Conservation (phyloP, 2,329 filamentous ascomycete species). For the Trichoderma semiorbis region DNA sequence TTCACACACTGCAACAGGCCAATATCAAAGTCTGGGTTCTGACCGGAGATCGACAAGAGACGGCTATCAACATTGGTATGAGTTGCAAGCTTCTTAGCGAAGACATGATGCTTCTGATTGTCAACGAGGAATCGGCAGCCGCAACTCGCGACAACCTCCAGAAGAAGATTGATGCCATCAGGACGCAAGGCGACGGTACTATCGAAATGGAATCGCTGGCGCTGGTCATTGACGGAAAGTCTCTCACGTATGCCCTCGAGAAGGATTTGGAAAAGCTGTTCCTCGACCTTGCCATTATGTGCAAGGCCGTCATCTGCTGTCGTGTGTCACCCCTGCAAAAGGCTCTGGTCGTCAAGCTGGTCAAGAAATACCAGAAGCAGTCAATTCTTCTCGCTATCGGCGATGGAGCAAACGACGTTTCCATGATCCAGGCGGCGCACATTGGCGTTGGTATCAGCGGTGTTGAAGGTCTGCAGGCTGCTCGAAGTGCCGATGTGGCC, state of each 20-base stretch:
- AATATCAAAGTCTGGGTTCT: constrained; percentile 99
- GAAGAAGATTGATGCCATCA: constrained; percentile 90
- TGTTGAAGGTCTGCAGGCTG: constrained; percentile 93
- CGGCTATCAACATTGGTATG: constrained; percentile 99
- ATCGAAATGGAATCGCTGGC: constrained; percentile 84
- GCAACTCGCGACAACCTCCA: constrained; percentile 84
- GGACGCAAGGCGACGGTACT: constrained; percentile 71
- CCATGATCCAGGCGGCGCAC: constrained; percentile 98
- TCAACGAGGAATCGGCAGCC: constrained; percentile 81
- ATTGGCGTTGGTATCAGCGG: constrained; percentile 97
- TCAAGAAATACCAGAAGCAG: constrained; percentile 87
- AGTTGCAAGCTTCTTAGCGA: constrained; percentile 97
- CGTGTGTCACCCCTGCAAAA: constrained; percentile 97
- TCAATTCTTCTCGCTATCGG: constrained; percentile 92
- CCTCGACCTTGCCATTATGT: constrained; percentile 87
- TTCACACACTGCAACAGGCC: constrained; percentile 92
- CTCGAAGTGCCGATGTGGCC: constrained; percentile 89
- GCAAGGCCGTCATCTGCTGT: constrained; percentile 98
- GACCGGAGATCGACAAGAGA: constrained; percentile 96
- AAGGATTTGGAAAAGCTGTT: constrained; percentile 92
- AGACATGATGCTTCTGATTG: constrained; percentile 95
- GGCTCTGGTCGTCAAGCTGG: constrained; percentile 94
- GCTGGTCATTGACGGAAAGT: constrained; percentile 93
- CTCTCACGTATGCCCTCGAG: constrained; percentile 87
- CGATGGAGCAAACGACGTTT: constrained; percentile 98